Evolutionary conservation across 2,329 filamentous ascomycete genomes (phyloP).

Genomic region (Cercospora citrullina): DNA sequence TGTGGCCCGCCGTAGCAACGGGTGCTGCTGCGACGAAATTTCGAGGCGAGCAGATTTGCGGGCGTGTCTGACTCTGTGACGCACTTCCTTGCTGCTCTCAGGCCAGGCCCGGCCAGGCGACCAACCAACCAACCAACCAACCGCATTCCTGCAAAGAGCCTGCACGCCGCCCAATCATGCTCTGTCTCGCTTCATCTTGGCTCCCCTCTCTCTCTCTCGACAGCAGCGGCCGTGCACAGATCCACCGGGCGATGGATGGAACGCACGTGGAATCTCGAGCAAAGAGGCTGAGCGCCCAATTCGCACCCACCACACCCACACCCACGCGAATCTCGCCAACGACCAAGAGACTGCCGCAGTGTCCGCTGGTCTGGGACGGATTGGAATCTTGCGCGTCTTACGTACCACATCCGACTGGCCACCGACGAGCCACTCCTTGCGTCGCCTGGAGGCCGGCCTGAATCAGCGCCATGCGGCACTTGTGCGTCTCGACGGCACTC

Average conservation of each 20-base stretch:
- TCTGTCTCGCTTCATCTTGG: background rate
- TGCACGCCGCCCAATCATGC: background rate
- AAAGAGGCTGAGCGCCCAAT: background rate
- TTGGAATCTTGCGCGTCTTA: too few relatives aligned
- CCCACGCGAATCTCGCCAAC: too few relatives aligned
- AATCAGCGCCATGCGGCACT: too few relatives aligned
- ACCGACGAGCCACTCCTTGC: too few relatives aligned
- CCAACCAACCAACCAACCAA: background rate
- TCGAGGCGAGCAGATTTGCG: slow-evolving; percentile 14
- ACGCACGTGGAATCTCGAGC: background rate
- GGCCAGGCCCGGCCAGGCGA: background rate
- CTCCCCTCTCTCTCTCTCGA: background rate
- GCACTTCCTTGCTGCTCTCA: background rate
- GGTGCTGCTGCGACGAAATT: background rate
- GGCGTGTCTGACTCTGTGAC: background rate
- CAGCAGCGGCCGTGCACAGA: background rate
- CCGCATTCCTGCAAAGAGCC: background rate
- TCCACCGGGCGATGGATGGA: background rate
- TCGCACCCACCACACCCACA: too few relatives aligned
- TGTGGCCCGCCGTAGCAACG: slow-evolving; percentile 11
- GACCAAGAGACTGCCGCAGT: too few relatives aligned
- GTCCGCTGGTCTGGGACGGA: too few relatives aligned
- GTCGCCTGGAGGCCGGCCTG: too few relatives aligned
- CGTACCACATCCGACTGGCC: too few relatives aligned
- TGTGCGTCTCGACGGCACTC: background rate